phyloP scores from a whole-genome alignment of 441 rosid genomes.

The Melianthus villosus region DNA sequence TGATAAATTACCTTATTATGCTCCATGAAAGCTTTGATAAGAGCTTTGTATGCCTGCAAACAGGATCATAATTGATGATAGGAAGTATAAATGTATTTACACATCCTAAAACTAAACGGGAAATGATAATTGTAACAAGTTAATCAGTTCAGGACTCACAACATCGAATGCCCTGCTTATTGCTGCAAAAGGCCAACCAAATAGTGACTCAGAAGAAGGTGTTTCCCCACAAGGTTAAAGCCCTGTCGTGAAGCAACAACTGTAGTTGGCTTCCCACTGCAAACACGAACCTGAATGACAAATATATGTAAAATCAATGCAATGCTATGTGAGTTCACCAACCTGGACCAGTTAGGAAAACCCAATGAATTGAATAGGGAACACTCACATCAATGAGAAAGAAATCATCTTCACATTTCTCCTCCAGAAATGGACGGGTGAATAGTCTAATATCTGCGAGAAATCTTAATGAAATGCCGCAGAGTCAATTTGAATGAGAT shows the following conservation, averaged over 20 bases:
- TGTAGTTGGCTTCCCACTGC: conserved; percentile 61
- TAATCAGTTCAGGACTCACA: conserved; percentile 20
- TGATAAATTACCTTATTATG: conserved; percentile 40
- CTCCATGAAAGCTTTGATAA: conserved; percentile 59
- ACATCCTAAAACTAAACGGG: too few relatives aligned
- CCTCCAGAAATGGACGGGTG: conserved; percentile 61
- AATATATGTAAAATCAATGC: not conserved
- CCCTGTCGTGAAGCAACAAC: conserved; percentile 46
- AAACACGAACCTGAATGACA: conserved; percentile 37
- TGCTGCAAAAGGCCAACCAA: conserved; percentile 53
- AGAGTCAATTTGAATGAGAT: too few relatives aligned
- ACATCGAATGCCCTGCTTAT: conserved; percentile 49
- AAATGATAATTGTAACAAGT: not conserved
- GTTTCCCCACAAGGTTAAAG: conserved; percentile 55
- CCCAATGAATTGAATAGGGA: not conserved
- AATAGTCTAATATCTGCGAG: conserved; percentile 71
- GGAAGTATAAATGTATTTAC: not conserved
- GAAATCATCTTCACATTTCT: conserved; percentile 58
- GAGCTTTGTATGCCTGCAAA: conserved; percentile 55
- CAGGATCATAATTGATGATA: not conserved
- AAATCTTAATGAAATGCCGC: too few relatives aligned
- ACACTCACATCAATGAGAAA: conserved; percentile 80
- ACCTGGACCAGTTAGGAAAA: not conserved
- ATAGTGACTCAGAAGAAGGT: conserved; percentile 37
- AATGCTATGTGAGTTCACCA: conserved; percentile 2